These are phyloP conservation scores for Diplodia sapinea DNA, from an alignment of 2,329 filamentous ascomycete species.

Conservation along the genomic window DNA sequence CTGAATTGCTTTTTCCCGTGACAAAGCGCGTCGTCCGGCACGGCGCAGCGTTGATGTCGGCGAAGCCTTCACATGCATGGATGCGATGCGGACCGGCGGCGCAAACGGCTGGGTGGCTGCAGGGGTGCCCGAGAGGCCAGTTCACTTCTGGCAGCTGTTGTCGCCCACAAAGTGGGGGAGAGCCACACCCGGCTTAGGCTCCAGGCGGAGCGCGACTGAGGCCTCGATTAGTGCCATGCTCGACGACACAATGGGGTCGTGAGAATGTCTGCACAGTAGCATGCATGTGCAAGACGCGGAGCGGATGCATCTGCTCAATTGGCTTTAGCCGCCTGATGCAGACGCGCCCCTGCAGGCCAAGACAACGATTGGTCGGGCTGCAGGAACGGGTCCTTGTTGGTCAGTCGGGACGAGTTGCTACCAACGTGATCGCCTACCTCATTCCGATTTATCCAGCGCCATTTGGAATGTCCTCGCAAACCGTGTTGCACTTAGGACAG, in stretches of 20 bases:
- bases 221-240: constrained; percentile 2
- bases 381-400: constrained; percentile 25
- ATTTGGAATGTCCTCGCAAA: background rate
- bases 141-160: background rate
- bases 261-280: background rate
- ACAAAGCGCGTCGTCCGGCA: background rate
- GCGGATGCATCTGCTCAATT: constrained; percentile 12
- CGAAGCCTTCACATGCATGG: constrained; percentile 22
- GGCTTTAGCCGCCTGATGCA: constrained; percentile 7
- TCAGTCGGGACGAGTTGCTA: constrained; percentile 10
- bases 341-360: background rate
- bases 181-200: constrained; percentile 11
- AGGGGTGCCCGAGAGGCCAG: constrained; percentile 1
- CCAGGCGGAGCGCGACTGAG: constrained; percentile 1
- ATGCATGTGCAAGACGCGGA: constrained; percentile 14
- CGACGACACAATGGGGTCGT: background rate
- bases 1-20: constrained; percentile 6
- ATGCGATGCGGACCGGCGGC: constrained; percentile 12
- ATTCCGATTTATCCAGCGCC: constrained; percentile 18
- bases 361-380: constrained; percentile 17
- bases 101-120: constrained; percentile 11
- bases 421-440: constrained; percentile 3
- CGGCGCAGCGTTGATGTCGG: background rate
- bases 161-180: constrained; percentile 18
- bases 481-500: background rate